Evolutionary conservation across 805 yeast genomes (phyloP), one percentile per base, ranked within the genome.

Genomic region (Nakazawaea populi): DNA sequence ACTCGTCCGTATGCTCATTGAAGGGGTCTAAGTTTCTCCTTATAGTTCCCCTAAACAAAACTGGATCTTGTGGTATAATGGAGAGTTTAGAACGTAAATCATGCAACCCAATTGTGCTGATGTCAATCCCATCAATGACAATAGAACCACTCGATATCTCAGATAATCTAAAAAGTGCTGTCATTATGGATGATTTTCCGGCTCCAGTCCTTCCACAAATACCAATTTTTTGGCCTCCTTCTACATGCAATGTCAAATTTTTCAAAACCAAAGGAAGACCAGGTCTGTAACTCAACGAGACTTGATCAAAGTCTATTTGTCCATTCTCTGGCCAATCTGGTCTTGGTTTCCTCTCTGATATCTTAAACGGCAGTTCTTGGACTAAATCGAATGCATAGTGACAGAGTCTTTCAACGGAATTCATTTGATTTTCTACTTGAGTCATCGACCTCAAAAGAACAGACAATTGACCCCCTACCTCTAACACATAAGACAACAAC

Each of bases 151-250:
- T 42, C 32, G 68, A 66, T 45, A 80, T 62, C 62, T 82, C 87
- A 11, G 74, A 67, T 46, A 83, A 60, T 56, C 89, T 69, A 60
- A 74, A 83, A 51, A 83, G 64, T 1, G 87, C 85, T 9, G 82
- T 75, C 83, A 83, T 82, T 46, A 83, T 80, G 4, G 87, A 76
- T 1, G 84, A 71, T 65, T 83, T 83, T 45, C 96, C 96, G 4
- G 96, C 95, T 59, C 96, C 96, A 0, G 96, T 89, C 63, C 96
- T 77, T 42, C 96, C 96, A 71, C 94, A 86, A 51, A 89, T 83
- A 46, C 96, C 96, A 58, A 89, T 77, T 60, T 85, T 87, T 63
- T 87, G 89, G 18, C 75, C 70, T 0, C 83, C 76, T 11, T 71
- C 63, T 44, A 86, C 71, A 6, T 55, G 67, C 56, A 74, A 60